Conservation (phyloP, 495 filamentous ascomycete genomes). For the Lepraria neglecta region DNA sequence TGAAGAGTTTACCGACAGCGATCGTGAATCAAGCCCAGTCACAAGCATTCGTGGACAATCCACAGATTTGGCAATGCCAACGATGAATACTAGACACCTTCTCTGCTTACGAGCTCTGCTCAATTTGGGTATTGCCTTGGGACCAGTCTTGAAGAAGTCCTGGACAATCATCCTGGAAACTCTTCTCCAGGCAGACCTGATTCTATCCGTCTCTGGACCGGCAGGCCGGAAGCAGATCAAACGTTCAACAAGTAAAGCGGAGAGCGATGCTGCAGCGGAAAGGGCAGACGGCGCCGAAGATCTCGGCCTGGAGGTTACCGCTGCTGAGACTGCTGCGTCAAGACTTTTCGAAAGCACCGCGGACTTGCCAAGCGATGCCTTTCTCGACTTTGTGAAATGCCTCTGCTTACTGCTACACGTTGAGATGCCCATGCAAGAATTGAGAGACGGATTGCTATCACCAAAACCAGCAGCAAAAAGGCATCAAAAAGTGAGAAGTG, state of each 20-base stretch:
- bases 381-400: conserved; percentile 68
- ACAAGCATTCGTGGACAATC: conserved; percentile 41
- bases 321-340: conserved; percentile 80
- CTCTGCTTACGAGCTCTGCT: conserved; percentile 83
- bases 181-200: conserved; percentile 80
- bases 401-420: conserved; percentile 51
- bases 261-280: conserved; percentile 9
- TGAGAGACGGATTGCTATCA: conserved; percentile 30
- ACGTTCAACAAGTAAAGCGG: conserved; percentile 12
- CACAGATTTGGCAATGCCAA: conserved; percentile 31
- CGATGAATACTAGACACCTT: conserved; percentile 80
- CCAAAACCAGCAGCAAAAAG: conserved; percentile 32
- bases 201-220: conserved; percentile 55
- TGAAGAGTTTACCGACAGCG: conserved; percentile 8
- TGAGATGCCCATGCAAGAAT: conserved; percentile 32
- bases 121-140: conserved; percentile 90
- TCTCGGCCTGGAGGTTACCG: conserved; percentile 69
- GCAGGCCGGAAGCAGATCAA: conserved; percentile 29
- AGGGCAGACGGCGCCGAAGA: conserved; percentile 43
- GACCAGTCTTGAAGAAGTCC: conserved; percentile 69
- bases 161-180: conserved; percentile 91
- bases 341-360: conserved; percentile 84
- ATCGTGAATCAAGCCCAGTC: conserved; percentile 39
- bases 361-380: conserved; percentile 77
- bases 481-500: conserved; percentile 56